phyloP scores from a whole-genome alignment of 176 grass and related monocot species.

The Hsuehochloa calcarea region DNA sequence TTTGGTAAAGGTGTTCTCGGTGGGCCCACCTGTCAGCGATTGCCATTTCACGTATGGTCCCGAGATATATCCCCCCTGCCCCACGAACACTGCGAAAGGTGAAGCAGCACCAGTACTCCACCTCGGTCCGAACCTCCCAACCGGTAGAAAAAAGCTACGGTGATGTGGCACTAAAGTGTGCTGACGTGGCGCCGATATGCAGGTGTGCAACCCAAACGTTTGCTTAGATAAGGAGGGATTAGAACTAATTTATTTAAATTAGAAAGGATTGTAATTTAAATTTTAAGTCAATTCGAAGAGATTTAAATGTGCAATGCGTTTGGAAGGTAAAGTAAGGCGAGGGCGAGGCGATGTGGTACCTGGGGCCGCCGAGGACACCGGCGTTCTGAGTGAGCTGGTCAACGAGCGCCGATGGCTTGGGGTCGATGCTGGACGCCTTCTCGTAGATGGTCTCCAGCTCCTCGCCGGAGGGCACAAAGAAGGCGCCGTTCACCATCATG shows the following conservation, averaged over 20 bases:
- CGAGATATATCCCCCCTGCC: neutral
- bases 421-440: conserved; percentile 63
- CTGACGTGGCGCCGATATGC: neutral
- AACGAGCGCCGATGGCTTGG: conserved; percentile 71
- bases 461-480: conserved; percentile 92
- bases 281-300: too few species aligned
- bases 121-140: neutral
- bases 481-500: conserved; percentile 94
- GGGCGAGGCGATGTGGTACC: conserved; percentile 1
- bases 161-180: neutral
- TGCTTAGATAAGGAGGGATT: too few species aligned
- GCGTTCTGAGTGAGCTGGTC: conserved; percentile 77
- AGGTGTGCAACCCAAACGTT: neutral
- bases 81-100: neutral
- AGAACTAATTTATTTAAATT: too few species aligned
- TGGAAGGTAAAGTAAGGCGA: neutral
- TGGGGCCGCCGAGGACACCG: conserved; percentile 83
- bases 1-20: neutral
- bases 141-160: neutral
- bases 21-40: neutral
- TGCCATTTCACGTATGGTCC: neutral
- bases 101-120: neutral
- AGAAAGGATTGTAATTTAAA: too few species aligned
- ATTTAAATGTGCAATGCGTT: too few species aligned
- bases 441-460: conserved; percentile 62